Base-by-base conservation (phyloP, 805 yeast species). In the Kazachstania viticola region DNA sequence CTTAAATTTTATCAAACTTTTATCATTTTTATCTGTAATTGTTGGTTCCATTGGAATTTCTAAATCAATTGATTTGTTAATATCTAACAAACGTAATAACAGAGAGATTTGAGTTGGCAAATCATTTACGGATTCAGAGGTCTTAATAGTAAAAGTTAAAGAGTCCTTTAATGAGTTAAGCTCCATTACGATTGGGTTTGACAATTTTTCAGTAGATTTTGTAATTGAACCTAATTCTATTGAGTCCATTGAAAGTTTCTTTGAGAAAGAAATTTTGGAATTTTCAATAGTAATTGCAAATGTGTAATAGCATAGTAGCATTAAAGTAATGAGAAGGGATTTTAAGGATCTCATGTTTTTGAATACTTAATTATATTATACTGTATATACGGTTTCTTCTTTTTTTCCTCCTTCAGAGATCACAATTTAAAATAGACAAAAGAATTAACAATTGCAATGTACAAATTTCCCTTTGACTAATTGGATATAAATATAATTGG, bases 61-160 rank as follows among this genome's bases (percentile, higher is more conserved):
- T 30, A 49, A 30, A 15, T 39, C 38, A n/a, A 27, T 35, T 8
- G 37, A 42, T n/a, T 49, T 46, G 22, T 41, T 28, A 12, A 58
- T 58, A 14, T 53, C 25, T 19, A 53, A 35, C 21, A 54, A 22
- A n/a, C n/a, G n/a, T n/a, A n/a, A n/a, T n/a, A n/a, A n/a, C n/a
- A n/a, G n/a, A n/a, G n/a, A n/a, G n/a, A n/a, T n/a, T n/a, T n/a
- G n/a, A n/a, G n/a, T n/a, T n/a, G 38, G 25, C 14, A 45, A 39
- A 30, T 47, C 50, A n/a, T 41, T 36, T n/a, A 50, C 50, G 3
- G 19, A 16, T 15, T 34, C 38, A 4, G 15, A n/a, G 6, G 36
- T 21, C 4, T 24, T 24, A 13, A 49, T 46, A 15, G 31, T 39
- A 21, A 49, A 34, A 29, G 45, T 45, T 17, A 51, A 5, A 2